A percentile compares a stretch with the other conserved stretches of the same genome.
Conservation (phyloP, 140 eudicot species). For the Oenanthe javanica region DNA sequence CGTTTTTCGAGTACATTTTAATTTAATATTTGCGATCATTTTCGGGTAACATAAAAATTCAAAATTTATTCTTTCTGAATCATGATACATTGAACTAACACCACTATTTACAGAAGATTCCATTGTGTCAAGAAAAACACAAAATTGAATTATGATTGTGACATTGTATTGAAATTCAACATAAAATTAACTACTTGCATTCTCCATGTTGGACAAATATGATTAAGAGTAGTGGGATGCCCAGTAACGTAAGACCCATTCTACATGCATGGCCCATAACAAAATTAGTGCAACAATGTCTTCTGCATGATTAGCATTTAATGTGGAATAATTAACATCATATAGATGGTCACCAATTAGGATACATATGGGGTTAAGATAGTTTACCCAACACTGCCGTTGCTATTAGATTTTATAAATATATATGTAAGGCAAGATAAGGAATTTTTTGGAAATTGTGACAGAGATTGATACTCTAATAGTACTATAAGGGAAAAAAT, state of each 20-base stretch:
- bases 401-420: neutral
- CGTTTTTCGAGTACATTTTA: too few relatives aligned
- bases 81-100: neutral
- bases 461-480: neutral
- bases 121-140: neutral
- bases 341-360: neutral
- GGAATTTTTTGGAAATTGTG: slow-evolving; percentile 4
- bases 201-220: neutral
- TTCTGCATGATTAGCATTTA: slow-evolving; percentile 8
- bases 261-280: slow-evolving; percentile 2
- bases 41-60: too few relatives aligned
- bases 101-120: neutral
- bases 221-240: slow-evolving; percentile 1
- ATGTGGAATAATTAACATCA: neutral
- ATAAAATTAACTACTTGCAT: neutral
- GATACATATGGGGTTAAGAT: neutral
- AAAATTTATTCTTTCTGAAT: too few relatives aligned
- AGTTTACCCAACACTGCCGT: neutral
- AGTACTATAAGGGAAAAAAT: neutral
- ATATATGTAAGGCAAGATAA: neutral
- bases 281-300: neutral
- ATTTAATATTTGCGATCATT: too few relatives aligned
- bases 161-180: neutral
- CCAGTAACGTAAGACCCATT: neutral
- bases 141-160: neutral